Evolutionary conservation across 495 filamentous ascomycete species (phyloP), one percentile per base, ranked within the genome.

Genomic region (Durotheca rogersii): DNA sequence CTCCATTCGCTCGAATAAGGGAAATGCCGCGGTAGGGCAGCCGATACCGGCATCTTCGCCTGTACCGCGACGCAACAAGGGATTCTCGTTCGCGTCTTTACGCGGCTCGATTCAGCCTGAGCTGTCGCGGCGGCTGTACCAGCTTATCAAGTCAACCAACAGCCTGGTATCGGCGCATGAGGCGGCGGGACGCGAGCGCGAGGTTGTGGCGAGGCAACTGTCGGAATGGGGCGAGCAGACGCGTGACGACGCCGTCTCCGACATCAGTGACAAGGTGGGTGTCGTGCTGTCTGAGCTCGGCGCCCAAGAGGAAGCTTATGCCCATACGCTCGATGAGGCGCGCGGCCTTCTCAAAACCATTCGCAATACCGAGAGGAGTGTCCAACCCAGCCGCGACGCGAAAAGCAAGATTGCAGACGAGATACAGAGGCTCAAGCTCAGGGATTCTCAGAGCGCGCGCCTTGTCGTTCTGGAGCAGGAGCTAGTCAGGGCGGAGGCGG

Each of bases 151-250:
- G 69, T 85, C 83, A 42, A 85, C 90, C 67, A 96, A 94, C 75
- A 74, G 83, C 56, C 83, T 88, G 9, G 90, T 96, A 58, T 73
- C 81, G 23, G 86, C 86, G 39, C 85, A 96, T 68, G 87, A 95
- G 69, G 65, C 81, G 0, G 93, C 93, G 7, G 87, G 81, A 15
- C 83, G 83, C 37, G 89, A 93, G 69, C 87, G 89, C 46, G 69
- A 87, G 29, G 81, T 84, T 11, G 86, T 96, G 59, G 92, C 91
- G 6, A 80, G 82, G 1, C 90, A 96, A 72, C 81, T 98, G n/a
- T 91, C 87, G 4, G 93, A 96, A 46, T 97, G 94, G 94, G 94
- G 93, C 41, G 90, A 96, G 66, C 79, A 84, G 32, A 93, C 90
- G 2, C 75, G 78, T 3, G 93, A 98, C 64, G 90, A 93, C 36